Conservation (phyloP, 2,329 filamentous ascomycete species). For the Penicillium paneum region DNA sequence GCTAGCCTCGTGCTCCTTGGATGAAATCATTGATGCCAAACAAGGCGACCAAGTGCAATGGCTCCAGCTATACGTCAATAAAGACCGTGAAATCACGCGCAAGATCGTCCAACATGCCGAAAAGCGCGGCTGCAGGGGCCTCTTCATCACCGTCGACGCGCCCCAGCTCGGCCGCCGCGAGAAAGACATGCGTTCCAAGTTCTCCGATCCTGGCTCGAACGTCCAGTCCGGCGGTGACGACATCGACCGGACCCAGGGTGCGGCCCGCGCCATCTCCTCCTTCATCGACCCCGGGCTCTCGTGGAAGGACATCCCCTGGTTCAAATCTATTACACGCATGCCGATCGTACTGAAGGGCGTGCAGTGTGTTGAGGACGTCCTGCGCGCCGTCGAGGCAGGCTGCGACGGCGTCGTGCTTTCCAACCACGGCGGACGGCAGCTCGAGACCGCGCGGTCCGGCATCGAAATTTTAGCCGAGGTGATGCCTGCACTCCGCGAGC, state of each 20-base stretch:
- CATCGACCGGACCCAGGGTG: constrained; percentile 86
- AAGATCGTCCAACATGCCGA: constrained; percentile 91
- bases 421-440: constrained; percentile 92
- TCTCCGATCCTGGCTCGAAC: constrained; percentile 75
- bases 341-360: constrained; percentile 96
- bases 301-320: constrained; percentile 95
- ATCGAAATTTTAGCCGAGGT: constrained; percentile 91
- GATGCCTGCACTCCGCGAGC: constrained; percentile 76
- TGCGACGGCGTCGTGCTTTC: constrained; percentile 89
- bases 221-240: constrained; percentile 68
- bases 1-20: constrained; percentile 92
- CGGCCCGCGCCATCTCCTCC: constrained; percentile 86
- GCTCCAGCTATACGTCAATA: constrained; percentile 97
- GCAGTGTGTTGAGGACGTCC: constrained; percentile 90
- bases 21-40: constrained; percentile 88
- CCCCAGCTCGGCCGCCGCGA: constrained; percentile 91
- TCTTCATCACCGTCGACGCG: constrained; percentile 98
- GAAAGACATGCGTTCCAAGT: constrained; percentile 97
- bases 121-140: constrained; percentile 81
- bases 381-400: constrained; percentile 76
- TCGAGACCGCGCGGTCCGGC: constrained; percentile 85
- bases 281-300: constrained; percentile 94
- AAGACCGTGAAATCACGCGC: constrained; percentile 85
- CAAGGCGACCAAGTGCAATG: constrained; percentile 83
- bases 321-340: constrained; percentile 84